Conservation (phyloP, 306 rosid genomes). For the Mucuna pruriens region DNA sequence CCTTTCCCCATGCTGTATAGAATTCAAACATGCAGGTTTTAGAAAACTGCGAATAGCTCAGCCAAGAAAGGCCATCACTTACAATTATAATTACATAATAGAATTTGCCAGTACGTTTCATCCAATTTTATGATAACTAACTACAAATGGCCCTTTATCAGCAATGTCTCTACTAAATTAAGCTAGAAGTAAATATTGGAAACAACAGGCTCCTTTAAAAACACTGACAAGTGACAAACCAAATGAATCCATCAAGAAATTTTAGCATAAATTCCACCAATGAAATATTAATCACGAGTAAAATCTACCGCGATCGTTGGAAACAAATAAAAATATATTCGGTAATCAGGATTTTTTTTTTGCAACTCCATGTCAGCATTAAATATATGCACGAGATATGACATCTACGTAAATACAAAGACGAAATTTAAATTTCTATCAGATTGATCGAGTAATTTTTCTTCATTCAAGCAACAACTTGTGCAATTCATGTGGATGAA, state of each 20-base stretch:
- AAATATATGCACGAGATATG: not conserved
- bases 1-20: not conserved
- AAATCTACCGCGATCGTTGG: not conserved
- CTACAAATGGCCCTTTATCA: not conserved
- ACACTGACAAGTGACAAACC: not conserved
- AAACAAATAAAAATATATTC: not conserved
- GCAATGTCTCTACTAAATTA: not conserved
- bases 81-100: not conserved
- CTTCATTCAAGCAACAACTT: not conserved
- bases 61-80: not conserved
- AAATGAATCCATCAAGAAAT: not conserved
- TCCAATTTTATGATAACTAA: not conserved
- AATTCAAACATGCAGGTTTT: not conserved
- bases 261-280: not conserved
- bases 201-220: not conserved
- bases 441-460: not conserved
- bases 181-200: not conserved
- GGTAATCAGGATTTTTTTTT: not conserved
- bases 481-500: not conserved
- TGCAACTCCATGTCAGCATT: slow-evolving; percentile 1
- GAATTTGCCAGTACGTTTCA: slow-evolving; percentile 5
- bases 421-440: slow-evolving; percentile 17
- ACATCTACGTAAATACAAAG: slow-evolving; percentile 2
- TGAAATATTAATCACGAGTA: not conserved
- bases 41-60: not conserved